A percentile compares a stretch with the other conserved stretches of the same genome.
phyloP scores from a whole-genome alignment of 148 eudicot genomes.

The Chenopodium formosanum region DNA sequence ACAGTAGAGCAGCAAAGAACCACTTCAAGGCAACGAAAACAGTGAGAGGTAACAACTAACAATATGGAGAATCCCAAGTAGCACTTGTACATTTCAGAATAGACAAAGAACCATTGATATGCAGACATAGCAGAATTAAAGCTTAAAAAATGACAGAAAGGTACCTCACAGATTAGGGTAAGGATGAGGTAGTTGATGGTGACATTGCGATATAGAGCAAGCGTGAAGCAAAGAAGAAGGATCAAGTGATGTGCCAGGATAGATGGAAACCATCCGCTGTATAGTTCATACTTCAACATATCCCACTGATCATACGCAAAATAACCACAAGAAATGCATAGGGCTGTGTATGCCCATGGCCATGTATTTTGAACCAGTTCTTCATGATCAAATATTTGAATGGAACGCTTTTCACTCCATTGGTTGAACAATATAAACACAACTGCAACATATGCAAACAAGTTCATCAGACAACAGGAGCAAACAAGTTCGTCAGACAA shows the following conservation, averaged over 20 bases:
- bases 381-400: constrained; percentile 65
- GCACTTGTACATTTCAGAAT: not conserved
- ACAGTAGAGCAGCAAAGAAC: too few species aligned
- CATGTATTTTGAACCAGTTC: constrained; percentile 64
- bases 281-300: constrained; percentile 64
- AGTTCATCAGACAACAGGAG: constrained; percentile 4
- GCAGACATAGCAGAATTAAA: not conserved
- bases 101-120: not conserved
- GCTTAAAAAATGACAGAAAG: not conserved
- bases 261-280: constrained; percentile 71
- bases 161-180: constrained; percentile 92
- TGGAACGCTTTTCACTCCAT: constrained; percentile 29
- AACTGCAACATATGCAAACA: constrained; percentile 42
- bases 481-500: constrained; percentile 9
- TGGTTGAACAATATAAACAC: constrained; percentile 59
- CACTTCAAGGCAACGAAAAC: not conserved
- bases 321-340: constrained; percentile 80
- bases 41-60: not conserved
- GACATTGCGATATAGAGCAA: constrained; percentile 76
- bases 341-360: constrained; percentile 76
- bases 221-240: constrained; percentile 90
- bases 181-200: constrained; percentile 96
- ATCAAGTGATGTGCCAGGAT: constrained; percentile 79
- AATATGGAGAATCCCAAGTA: too few species aligned
- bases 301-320: constrained; percentile 96